These are phyloP conservation scores for Alternaria consortialis DNA, from an alignment of 2,329 filamentous ascomycete genomes.

Conservation along the genomic window DNA sequence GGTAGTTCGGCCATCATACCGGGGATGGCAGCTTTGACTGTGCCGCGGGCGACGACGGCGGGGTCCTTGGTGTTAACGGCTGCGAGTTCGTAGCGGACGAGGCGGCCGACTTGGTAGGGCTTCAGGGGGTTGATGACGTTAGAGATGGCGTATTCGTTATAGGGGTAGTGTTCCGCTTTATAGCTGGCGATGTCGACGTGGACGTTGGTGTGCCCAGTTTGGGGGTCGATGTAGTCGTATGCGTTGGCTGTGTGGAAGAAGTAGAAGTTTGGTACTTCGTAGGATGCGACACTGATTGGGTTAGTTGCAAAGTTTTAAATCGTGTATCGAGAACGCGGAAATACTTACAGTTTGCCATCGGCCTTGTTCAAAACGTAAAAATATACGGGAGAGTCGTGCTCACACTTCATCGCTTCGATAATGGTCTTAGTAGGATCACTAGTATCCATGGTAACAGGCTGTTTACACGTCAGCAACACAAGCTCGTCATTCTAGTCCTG, in stretches of 20 bases:
- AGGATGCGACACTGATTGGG: background rate
- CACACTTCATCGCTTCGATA: background rate
- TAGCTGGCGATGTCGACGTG: conserved; percentile 2
- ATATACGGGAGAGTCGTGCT: background rate
- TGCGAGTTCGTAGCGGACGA: background rate
- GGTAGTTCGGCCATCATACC: background rate
- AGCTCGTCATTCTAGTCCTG: background rate
- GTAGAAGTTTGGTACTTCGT: background rate
- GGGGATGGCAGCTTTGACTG: background rate
- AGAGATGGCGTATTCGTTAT: background rate
- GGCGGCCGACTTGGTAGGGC: background rate
- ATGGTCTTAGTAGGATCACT: background rate
- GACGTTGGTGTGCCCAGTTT: background rate
- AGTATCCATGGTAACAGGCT: background rate
- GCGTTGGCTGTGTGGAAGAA: conserved; percentile 4
- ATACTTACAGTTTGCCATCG: background rate
- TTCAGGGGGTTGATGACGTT: conserved; percentile 3
- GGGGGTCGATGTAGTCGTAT: conserved; percentile 3
- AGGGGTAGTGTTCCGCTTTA: background rate
- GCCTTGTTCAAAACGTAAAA: background rate
- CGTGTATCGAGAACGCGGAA: background rate
- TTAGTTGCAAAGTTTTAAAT: background rate
- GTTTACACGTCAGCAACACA: background rate
- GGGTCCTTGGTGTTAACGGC: background rate
- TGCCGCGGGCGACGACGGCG: background rate